phyloP scores from a whole-genome alignment of 306 rosid species.

The Fragaria vesca region DNA sequence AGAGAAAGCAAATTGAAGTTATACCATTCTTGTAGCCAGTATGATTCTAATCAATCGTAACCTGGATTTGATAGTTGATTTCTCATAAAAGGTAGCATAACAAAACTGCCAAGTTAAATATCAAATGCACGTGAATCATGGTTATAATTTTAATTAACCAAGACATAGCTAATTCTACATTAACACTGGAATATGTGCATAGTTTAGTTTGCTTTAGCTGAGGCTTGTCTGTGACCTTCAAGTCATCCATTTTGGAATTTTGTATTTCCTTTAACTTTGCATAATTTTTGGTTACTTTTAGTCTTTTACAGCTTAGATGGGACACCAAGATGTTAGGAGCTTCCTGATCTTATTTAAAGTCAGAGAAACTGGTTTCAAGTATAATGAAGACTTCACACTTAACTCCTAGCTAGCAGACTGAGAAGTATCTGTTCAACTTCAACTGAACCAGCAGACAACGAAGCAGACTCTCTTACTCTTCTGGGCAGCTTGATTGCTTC shows the following conservation, averaged over 20 bases:
- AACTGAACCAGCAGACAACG: background rate
- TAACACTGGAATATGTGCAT: background rate
- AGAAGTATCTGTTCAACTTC: background rate
- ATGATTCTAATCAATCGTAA: background rate
- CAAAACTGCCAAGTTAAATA: background rate
- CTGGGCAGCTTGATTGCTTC: background rate
- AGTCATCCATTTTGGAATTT: background rate
- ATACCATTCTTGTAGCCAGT: background rate
- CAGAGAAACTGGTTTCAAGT: background rate
- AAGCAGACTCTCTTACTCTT: background rate
- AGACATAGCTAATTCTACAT: background rate
- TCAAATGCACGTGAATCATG: background rate
- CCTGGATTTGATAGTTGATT: background rate
- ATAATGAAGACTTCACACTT: background rate
- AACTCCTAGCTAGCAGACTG: background rate
- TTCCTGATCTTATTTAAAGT: background rate
- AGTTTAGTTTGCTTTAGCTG: too few species aligned
- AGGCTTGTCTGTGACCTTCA: background rate
- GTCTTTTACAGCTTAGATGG: background rate
- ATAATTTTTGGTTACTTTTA: background rate
- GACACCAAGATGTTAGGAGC: background rate
- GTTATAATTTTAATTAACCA: background rate
- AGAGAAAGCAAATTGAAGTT: background rate
- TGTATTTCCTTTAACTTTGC: background rate
- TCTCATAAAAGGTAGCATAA: background rate